Base-by-base conservation (phyloP, 306 rosid genomes). In the Biancaea sappan region DNA sequence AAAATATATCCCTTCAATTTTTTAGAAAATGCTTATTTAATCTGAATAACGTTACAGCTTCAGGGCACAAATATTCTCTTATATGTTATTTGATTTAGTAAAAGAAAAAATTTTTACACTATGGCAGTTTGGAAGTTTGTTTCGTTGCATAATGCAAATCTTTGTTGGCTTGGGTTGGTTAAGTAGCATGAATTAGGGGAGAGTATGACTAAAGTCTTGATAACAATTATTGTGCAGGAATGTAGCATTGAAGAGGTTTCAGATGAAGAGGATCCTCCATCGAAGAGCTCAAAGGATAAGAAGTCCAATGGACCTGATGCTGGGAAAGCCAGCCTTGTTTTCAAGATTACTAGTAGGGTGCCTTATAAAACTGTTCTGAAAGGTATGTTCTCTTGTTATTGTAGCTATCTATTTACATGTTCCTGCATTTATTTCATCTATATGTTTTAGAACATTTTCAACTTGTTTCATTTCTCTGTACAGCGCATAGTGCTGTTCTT, bases 361-460 rank as follows among this genome's bases (percentile, higher is more conserved):
- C 89, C 96, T 7, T 94, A 94, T 73, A 94, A 94, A 87, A 89
- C 98, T 43, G 98, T 94, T 71, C 51, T 94, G 80, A 94, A 94
- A 88, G 91, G 98, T 89, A 73, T 63, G 19, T 12, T 22, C 51
- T 66, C 29, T n/a, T 19, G 67, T 57, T 69, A 58, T 60, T 54
- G 15, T 57, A 19, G 22, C 50, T 31, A 34, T 57, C 21, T 59
- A 58, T 51, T 37, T 67, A 32, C 21, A 29, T 46, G 38, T 24
- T 25, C 0, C 11, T 41, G 11, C 54, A 29, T 35, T 37, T 16
- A 19, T 63, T 57, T 63, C 74, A 13, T 60, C 18, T 12, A 24
- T 22, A 24, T 24, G 51, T 56, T 37, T 72, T 22, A 38, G 26
- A 43, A 16, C 25, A 57, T 77, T 50, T 70, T 65, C 48, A 77